Evolutionary conservation across 768 basidiomycete genomes (phyloP), one percentile per base, ranked within the genome.

Genomic region (Tricholoma terreum): DNA sequence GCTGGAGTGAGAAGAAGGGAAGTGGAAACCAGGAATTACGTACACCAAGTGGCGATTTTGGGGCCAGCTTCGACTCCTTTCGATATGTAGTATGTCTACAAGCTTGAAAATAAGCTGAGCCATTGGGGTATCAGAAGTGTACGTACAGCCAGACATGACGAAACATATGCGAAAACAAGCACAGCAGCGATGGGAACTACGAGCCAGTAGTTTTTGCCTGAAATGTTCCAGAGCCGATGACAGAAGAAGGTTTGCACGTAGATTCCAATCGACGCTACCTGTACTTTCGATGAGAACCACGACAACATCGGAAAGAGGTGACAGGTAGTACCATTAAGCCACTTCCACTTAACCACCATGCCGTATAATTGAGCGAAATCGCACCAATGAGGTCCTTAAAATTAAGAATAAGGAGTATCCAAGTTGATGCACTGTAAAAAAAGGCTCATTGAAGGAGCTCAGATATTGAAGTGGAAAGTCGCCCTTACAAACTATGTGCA

Each of bases 221-320:
- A 71, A 21, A 73, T 69, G 22, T 59, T 58, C 54, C 59, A 72
- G 27, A 74, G 65, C 6, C 73, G 67, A 43, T 65, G 64, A 46
- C 65, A 67, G 56, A 71, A 74, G 58, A 67, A 74, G 2, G 57
- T 30, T 50, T 74, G 73, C 27, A 74, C 72, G 54, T 71, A 73
- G 19, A 68, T 27, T 27, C 66, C 70, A 24, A 73, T 70, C 17
- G 59, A 49, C 8, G 71, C 72, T 11, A 71, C 69, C 73, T 74
- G 21, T 12, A 27, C 38, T 21, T 15, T 27, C 6, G 4, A 27
- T 46, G 12, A 14, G 1, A 21, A 24, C 2, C 22, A 52, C 15
- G 34, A 53, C n/a, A 14, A 27, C 2, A 17, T 31, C 12, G 22
- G 24, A 15, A 19, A 30, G 3, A 50, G 9, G 10, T 35, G 8